Evolutionary conservation across 805 yeast species (phyloP).

Genomic region (Nakazawaea siamensis): DNA sequence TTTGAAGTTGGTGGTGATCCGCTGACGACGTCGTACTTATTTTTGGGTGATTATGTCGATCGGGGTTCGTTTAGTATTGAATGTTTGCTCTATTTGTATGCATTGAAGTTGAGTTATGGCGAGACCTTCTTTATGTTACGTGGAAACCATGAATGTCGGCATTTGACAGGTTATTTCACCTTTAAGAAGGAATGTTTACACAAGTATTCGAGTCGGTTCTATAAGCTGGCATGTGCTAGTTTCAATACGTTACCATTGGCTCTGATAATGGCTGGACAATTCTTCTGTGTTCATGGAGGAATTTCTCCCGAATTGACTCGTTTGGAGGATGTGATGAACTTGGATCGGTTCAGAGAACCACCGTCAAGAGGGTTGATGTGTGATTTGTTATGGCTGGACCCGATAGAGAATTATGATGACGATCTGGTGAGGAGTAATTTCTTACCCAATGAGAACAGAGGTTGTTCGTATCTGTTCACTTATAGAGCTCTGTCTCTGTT

Average conservation of each 20-base stretch:
- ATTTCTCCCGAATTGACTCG: conserved; percentile 75
- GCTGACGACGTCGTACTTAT: conserved; percentile 62
- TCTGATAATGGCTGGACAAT: conserved; percentile 89
- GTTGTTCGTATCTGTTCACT: conserved; percentile 87
- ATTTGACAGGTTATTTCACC: conserved; percentile 89
- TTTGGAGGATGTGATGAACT: conserved; percentile 55
- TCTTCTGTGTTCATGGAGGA: conserved; percentile 96
- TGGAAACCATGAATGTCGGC: conserved; percentile 94
- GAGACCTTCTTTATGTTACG: conserved; percentile 70
- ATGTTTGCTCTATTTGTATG: conserved; percentile 64
- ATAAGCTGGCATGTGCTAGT: conserved; percentile 66
- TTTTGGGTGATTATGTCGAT: conserved; percentile 93
- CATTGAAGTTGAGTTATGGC: conserved; percentile 73
- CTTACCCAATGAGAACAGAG: conserved; percentile 68
- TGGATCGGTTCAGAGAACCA: conserved; percentile 84
- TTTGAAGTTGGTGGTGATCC: conserved; percentile 95
- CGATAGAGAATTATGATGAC: conserved; percentile 76
- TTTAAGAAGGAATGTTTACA: conserved; percentile 85
- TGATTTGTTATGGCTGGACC: conserved; percentile 95
- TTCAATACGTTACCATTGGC: conserved; percentile 87
- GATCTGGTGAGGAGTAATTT: conserved; percentile 35
- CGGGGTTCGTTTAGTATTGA: conserved; percentile 89
- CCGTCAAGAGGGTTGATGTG: conserved; percentile 93
- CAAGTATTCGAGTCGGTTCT: conserved; percentile 60
- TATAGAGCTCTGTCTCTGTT: conserved; percentile 78